Base-by-base conservation (phyloP, 106 monocot genomes). In the Dendrobium catenatum region DNA sequence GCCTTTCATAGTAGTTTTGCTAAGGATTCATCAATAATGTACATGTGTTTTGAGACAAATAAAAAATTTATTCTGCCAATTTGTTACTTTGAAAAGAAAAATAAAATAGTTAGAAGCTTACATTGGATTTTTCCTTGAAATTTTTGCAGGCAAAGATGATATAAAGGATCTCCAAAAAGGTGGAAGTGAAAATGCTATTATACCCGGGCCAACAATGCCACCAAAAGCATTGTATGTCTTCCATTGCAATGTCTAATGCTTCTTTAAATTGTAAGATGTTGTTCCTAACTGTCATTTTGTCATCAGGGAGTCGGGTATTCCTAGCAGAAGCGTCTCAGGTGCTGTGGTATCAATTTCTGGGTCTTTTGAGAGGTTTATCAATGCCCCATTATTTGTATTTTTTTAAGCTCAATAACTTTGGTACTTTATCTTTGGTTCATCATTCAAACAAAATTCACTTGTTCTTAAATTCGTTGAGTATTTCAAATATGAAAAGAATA, bases 141-240 rank as follows among this genome's bases (percentile, higher is more conserved):
- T 61, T 37, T 75, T 86, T 8, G 67, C 15, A 98, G 97, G 91
- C 19, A 86, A 59, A 20, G 87, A 84, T 55, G 89, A 87, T 75
- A 79, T 83, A 18, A 80, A 59, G 51, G 84, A 84, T 84, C 59
- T 79, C 79, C 84, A 79, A 42, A 89, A 77, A 41, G 89, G 85
- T 55, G 85, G 87, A 18, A 78, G 7, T 48, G 81, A 87, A 80
- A 85, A 61, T 77, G 85, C 94, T 55, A 83, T 93, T 78, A 40
- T 87, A 51, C 72, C 81, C 80, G 86, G 78, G 47, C 90, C 89
- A 46, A 55, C 73, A 42, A 79, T 85, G 80, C 92, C 81, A 56
- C 87, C 89, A 76, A 94, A 89, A 88, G 90, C 84, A 86, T 78
- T 80, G 97, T 98, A 93, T 79, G 94, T 88, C 4, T 79, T 1